phyloP scores from a whole-genome alignment of 495 filamentous ascomycete genomes.

The Talaromyces thailandensis region DNA sequence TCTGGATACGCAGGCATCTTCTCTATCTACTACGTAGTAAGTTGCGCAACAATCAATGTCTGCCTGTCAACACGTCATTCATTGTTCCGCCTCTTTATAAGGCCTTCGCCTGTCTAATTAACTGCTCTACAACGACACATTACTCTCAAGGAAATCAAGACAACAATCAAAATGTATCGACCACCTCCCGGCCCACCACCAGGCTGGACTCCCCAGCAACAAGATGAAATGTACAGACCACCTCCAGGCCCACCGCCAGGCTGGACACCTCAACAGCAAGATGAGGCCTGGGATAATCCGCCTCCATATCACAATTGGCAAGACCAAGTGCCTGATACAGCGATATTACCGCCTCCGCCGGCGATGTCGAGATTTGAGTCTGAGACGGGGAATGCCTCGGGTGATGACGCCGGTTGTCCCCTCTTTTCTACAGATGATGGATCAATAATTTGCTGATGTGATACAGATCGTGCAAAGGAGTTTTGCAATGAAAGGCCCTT shows the following conservation, averaged over 20 bases:
- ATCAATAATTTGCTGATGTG: background rate
- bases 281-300: constrained; percentile 20
- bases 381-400: constrained; percentile 64
- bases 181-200: constrained; percentile 4
- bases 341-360: constrained; percentile 77
- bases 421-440: background rate
- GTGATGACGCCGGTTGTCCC: constrained; percentile 40
- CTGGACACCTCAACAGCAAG: constrained; percentile 1
- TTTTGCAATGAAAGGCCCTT: constrained; percentile 65
- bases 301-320: constrained; percentile 75
- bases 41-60: background rate
- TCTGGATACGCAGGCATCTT: background rate
- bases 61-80: background rate
- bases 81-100: background rate
- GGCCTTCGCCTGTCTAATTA: too few relatives aligned
- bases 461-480: constrained; percentile 50
- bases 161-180: constrained; percentile 1
- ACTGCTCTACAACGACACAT: background rate
- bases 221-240: constrained; percentile 1
- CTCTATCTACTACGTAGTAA: background rate
- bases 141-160: background rate
- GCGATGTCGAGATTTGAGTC: constrained; percentile 57
- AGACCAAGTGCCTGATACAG: constrained; percentile 65
- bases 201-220: background rate
- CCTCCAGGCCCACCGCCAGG: constrained; percentile 4